Base-by-base conservation (phyloP, 352 stramenopile species). In the Globisporangium echinulatum region DNA sequence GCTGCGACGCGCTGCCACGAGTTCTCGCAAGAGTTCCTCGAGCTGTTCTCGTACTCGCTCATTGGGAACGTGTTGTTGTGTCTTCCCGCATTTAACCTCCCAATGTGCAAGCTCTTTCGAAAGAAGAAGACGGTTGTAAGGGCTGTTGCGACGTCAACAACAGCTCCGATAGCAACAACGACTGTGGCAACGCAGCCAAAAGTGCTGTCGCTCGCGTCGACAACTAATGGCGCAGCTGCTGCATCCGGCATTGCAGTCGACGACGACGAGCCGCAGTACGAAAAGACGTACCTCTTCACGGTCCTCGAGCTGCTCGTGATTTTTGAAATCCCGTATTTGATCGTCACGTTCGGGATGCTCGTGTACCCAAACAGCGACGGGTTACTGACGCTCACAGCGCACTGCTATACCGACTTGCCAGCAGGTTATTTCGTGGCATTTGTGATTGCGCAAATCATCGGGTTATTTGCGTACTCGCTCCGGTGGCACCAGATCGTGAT, bases 401-500 rank as follows among this genome's bases (percentile, higher is more conserved):
- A 70, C 6, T 88, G 76, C 61, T 80, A 77, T 49, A 9, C 66
- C 1, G 56, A 64, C 3, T 50, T 79, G 0, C 51, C 73, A 7
- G 0, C 39, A 0, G 61, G 58, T 0, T 61, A 72, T 1, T 71
- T 83, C n/a, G 9, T 76, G 19, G 59, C 79, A 54, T 71, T 86
- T 10, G 15, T 89, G 13, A 15, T 89, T 0, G 70, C 84, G 8
- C 60, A 87, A 47, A 43, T 72, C 19, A 56, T 91, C n/a, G 77
- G 75, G 3, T 56, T 88, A 10, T 52, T 79, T 19, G 71, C 76
- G 4, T 93, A 89, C 54, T 53, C 75, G 15, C 67, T 90, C 17
- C 74, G 84, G 1, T 93, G 81, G 81, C 75, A 85, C 40, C 84
- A 93, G 58, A 89, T 93, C 58, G 67, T 86, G 19, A 67, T 93